These are phyloP conservation scores for Solanum hybrid DNA, from an alignment of 305 asterid species.

Conservation along the genomic window DNA sequence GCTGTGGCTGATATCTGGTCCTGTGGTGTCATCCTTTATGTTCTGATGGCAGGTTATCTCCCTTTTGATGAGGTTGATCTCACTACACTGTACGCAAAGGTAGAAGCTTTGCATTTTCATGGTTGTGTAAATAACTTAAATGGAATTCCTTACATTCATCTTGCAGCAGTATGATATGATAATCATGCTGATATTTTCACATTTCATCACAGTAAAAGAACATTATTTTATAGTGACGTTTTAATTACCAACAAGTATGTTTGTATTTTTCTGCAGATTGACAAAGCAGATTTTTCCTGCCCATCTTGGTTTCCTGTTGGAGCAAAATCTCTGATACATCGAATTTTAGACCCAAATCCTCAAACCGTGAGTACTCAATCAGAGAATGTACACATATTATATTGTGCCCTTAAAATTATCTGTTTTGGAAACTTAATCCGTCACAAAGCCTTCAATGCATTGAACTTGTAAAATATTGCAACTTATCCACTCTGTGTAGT, in stretches of 20 bases:
- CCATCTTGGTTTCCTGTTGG: slow-evolving; percentile 96
- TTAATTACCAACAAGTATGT: neutral
- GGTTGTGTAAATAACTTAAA: slow-evolving; percentile 2
- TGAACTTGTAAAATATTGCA: neutral
- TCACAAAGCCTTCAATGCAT: neutral
- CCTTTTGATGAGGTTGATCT: slow-evolving; percentile 99
- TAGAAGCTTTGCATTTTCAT: slow-evolving; percentile 12
- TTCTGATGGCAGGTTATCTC: slow-evolving; percentile 89
- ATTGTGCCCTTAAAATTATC: neutral
- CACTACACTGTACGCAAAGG: slow-evolving; percentile 93
- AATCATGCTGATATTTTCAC: neutral
- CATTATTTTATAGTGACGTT: neutral
- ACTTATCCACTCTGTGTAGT: neutral
- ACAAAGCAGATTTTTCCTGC: slow-evolving; percentile 78
- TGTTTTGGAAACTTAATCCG: neutral
- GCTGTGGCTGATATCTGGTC: slow-evolving; percentile 97
- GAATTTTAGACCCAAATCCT: slow-evolving; percentile 83
- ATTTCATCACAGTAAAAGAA: neutral
- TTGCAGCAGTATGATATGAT: neutral
- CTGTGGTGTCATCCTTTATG: slow-evolving; percentile 96
- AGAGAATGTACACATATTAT: neutral
- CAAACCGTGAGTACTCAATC: slow-evolving; percentile 47
- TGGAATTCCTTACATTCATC: neutral
- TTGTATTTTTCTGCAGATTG: slow-evolving; percentile 57
- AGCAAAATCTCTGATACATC: slow-evolving; percentile 81